Evolutionary conservation across 192 early-diverging fungal genomes (phyloP).

Genomic region (Umbelopsis isabellina): DNA sequence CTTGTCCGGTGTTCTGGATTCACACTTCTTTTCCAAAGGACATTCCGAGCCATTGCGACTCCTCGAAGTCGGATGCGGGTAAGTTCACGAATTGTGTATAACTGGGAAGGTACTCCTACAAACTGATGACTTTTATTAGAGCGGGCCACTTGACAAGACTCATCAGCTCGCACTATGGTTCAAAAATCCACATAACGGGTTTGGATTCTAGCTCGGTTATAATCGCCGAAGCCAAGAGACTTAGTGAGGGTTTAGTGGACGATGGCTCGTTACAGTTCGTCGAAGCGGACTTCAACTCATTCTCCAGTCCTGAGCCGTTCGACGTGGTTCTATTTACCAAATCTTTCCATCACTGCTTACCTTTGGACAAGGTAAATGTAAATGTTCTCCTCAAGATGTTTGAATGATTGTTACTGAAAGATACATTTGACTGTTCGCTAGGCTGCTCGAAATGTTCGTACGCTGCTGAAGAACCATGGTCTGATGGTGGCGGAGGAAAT

Average conservation of each 20-base stretch:
- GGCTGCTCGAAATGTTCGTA: neutral
- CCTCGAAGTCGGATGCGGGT: constrained; percentile 11
- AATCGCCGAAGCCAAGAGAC: neutral
- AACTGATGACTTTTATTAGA: neutral
- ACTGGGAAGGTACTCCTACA: constrained; percentile 4
- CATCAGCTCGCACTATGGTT: neutral
- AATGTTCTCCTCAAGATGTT: too few species aligned
- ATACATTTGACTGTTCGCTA: neutral
- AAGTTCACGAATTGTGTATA: neutral
- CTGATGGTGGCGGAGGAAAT: constrained; percentile 3
- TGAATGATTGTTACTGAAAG: too few species aligned
- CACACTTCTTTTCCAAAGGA: constrained; percentile 10
- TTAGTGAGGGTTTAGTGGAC: neutral
- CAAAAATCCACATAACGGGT: neutral
- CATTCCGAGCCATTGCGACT: constrained; percentile 5
- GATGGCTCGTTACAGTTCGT: neutral
- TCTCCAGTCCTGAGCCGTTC: neutral
- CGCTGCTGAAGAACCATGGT: neutral
- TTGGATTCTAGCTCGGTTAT: neutral
- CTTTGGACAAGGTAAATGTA: neutral
- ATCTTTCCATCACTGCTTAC: constrained; percentile 11
- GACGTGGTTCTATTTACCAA: constrained; percentile 8
- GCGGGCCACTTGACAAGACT: neutral
- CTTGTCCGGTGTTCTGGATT: constrained; percentile 5
- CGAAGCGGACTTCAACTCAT: constrained; percentile 11